These are phyloP conservation scores for Malus orientalis DNA, from an alignment of 306 rosid genomes.

Conservation along the genomic window DNA sequence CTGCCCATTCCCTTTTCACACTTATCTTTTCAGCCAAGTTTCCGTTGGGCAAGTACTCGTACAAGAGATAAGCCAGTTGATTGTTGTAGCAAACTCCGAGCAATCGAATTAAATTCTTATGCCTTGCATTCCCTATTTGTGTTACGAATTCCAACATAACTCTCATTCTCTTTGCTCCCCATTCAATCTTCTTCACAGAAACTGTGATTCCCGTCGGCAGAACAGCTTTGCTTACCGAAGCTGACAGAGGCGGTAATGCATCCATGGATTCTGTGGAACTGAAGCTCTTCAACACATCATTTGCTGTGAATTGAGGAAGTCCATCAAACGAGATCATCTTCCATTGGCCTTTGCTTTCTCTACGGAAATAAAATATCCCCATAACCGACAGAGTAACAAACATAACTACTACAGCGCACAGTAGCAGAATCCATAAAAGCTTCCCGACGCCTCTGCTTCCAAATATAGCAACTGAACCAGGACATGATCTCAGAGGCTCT, in stretches of 20 bases:
- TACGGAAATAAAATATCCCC: conserved; percentile 38
- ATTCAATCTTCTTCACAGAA: conserved; percentile 64
- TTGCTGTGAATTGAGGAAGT: conserved; percentile 78
- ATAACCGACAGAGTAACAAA: conserved; percentile 38
- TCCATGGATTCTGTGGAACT: conserved; percentile 39
- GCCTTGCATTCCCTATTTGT: conserved; percentile 64
- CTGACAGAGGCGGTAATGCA: conserved; percentile 30
- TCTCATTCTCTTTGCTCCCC: conserved; percentile 44
- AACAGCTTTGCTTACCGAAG: conserved; percentile 52
- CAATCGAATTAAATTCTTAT: conserved; percentile 55
- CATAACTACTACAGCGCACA: conserved; percentile 43
- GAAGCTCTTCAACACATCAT: conserved; percentile 69
- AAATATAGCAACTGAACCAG: conserved; percentile 44
- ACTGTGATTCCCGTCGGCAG: conserved; percentile 93
- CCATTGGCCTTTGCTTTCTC: conserved; percentile 51
- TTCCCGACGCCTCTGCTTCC: conserved; percentile 48
- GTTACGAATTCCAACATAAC: conserved; percentile 42
- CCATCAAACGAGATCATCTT: conserved; percentile 79
- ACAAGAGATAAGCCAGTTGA: conserved; percentile 63
- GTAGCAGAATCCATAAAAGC: conserved; percentile 43
- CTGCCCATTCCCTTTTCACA: conserved; percentile 55
- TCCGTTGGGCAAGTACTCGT: conserved; percentile 75
- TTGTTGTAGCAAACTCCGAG: conserved; percentile 75
- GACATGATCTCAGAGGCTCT: conserved; percentile 60
- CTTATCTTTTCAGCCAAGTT: conserved; percentile 65